Conservation (phyloP, 768 basidiomycete species). For the Hygrophorus pudorinus region DNA sequence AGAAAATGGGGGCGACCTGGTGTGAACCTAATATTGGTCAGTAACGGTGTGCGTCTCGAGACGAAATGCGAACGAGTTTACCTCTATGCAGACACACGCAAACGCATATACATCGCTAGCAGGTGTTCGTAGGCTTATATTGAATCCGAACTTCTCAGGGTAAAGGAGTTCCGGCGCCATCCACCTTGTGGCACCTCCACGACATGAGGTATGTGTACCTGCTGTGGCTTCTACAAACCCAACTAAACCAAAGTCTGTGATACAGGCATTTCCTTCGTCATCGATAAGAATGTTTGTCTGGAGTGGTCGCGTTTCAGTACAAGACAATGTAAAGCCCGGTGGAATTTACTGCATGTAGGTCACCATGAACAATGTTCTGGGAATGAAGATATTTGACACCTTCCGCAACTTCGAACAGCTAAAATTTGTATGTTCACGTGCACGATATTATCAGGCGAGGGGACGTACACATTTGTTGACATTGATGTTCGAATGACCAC, state of each 20-base stretch:
- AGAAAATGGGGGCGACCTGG: not conserved
- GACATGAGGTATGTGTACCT: slow-evolving; percentile 8
- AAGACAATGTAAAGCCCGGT: not conserved
- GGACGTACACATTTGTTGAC: slow-evolving; percentile 7
- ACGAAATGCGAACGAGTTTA: slow-evolving; percentile 1
- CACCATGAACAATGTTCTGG: slow-evolving; percentile 13
- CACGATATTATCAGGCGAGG: not conserved
- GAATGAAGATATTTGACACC: slow-evolving; percentile 17
- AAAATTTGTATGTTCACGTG: not conserved
- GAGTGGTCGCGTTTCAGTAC: not conserved
- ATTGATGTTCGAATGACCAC: slow-evolving; percentile 13
- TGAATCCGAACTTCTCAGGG: slow-evolving; percentile 13
- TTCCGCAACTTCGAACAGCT: slow-evolving; percentile 13
- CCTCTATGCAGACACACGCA: slow-evolving; percentile 18
- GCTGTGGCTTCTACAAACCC: slow-evolving; percentile 14
- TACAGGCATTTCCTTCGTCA: slow-evolving; percentile 11
- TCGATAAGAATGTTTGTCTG: slow-evolving; percentile 18
- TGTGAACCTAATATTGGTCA: slow-evolving; percentile 1
- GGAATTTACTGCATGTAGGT: slow-evolving; percentile 11
- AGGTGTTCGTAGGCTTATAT: slow-evolving; percentile 9
- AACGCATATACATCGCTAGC: slow-evolving; percentile 21
- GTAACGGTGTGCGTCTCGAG: not conserved
- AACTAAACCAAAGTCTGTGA: slow-evolving; percentile 24
- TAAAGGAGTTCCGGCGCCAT: slow-evolving; percentile 20
- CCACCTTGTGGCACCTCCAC: slow-evolving; percentile 17